Evolutionary conservation across 1,284 basidiomycete genomes (phyloP), one percentile per base, ranked within the genome.

Genomic region (Papiliotrema laurentii): DNA sequence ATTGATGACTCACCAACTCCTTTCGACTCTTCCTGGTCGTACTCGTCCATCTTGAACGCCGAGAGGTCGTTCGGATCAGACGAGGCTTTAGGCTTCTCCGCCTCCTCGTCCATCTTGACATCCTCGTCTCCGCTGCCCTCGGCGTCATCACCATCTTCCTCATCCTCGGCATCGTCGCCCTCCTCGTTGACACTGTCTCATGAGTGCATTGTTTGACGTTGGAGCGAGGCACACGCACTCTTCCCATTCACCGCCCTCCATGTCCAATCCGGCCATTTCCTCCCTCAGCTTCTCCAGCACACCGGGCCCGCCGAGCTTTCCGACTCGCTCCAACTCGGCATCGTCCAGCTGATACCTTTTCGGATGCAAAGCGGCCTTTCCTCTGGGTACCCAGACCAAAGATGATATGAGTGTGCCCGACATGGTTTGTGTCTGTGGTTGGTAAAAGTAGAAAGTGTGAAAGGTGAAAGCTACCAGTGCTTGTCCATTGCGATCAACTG

Each of bases 291-390:
- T 79, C 73, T 90, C 86, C 11, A 97, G 78, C 66, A 93, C 91
- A 47, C 82, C 79, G 51, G 85, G 87, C 43, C 86, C 81, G 22
- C 92, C 90, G 40, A 98, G 81, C 43, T 85, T 80, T 60, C 89
- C 90, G 42, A 98, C 89, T 35, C 96, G 84, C 65, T 87, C 84
- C 30, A 98, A 79, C 74, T 98, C 94, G 40, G 81, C 77, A 63
- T 96, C 89, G 69, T 97, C 90, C 36, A 98, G 82, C 49, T 88
- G 80, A 72, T 97, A 97, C 76, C 88, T 91, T 65, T 78, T 75
- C 4, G 96, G 94, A 63, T 92, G 81, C 54, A 80, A 80, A 2
- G 80, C 78, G 18, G 91, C 78, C 22, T 83, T 81, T 10, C 94
- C 93, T 51, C 88, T 81, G 55, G 83, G 84, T 34, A 97, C 86